These are phyloP conservation scores for Cryphonectria japonica DNA, from an alignment of 2,329 filamentous ascomycete species.

Conservation along the genomic window DNA sequence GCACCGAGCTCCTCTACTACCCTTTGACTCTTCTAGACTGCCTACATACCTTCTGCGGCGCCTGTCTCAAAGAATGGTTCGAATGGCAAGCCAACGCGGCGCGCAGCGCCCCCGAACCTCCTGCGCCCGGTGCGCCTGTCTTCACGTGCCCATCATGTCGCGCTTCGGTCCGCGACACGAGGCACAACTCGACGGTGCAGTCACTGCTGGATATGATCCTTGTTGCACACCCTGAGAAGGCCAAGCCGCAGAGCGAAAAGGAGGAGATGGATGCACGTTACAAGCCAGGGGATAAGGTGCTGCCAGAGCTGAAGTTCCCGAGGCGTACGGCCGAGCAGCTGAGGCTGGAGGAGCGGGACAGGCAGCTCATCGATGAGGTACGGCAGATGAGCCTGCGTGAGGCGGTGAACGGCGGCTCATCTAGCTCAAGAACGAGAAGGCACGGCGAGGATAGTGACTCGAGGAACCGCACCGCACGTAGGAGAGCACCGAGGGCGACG, in stretches of 20 bases:
- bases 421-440: slow-evolving; percentile 34
- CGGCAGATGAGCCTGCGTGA: slow-evolving; percentile 75
- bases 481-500: slow-evolving; percentile 32
- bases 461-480: slow-evolving; percentile 29
- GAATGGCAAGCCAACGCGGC: slow-evolving; percentile 70
- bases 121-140: slow-evolving; percentile 51
- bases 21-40: slow-evolving; percentile 91
- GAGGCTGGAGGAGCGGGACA: slow-evolving; percentile 67
- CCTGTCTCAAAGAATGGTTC: slow-evolving; percentile 97
- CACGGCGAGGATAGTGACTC: slow-evolving; percentile 32
- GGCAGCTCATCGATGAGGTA: slow-evolving; percentile 71
- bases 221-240: slow-evolving; percentile 75
- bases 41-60: slow-evolving; percentile 93
- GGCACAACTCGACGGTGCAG: slow-evolving; percentile 87
- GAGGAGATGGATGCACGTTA: slow-evolving; percentile 76
- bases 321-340: slow-evolving; percentile 58
- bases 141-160: slow-evolving; percentile 96
- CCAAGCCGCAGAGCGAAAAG: slow-evolving; percentile 72
- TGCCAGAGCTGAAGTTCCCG: slow-evolving; percentile 63
- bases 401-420: slow-evolving; percentile 53
- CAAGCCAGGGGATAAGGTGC: slow-evolving; percentile 77
- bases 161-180: slow-evolving; percentile 80
- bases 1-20: slow-evolving; percentile 91
- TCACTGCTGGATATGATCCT: slow-evolving; percentile 90
- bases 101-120: slow-evolving; percentile 53